Evolutionary conservation across 495 filamentous ascomycete species (phyloP), one percentile per base, ranked within the genome.

Genomic region (Margaritispora aquatica): DNA sequence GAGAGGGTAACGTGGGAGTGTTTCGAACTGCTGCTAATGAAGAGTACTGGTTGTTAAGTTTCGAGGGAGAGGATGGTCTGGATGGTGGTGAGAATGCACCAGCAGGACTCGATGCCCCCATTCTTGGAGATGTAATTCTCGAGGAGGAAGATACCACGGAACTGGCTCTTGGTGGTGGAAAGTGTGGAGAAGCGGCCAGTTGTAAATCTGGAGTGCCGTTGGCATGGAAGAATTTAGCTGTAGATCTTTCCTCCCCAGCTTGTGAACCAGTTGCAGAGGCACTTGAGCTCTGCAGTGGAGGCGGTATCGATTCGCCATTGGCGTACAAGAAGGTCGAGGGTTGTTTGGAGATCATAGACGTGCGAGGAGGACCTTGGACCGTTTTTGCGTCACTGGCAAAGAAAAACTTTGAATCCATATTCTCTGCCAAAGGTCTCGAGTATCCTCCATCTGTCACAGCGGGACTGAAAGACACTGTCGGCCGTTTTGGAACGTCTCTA

Each of bases 181-280:
- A 58, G 52, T 71, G 60, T 47, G 59, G 64, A 21, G 71, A 58
- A 22, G 58, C 53, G 4, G 55, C 24, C 19, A 44, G 19, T 27
- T 68, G 51, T 8, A 66, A 20, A 26, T 84, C 73, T 38, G 77
- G 74, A 47, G 73, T 70, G 47, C 82, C 74, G 68, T 86, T 80
- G 73, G 87, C 80, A 84, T 94, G 71, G 83, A 97, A 69, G 85
- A 97, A 79, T 88, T 96, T 77, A 79, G 64, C 56, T 26, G 63
- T 57, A 7, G 53, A 20, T 26, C 57, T 46, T 34, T 69, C 66
- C n/a, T 66, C 66, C 23, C 62, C 65, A 13, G 65, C 26, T 36
- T 26, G 51, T 15, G 66, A 66, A 11, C 61, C 66, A 71, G 73
- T 55, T 71, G 72, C 44, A 63, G 63, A 47, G 64, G 58, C 20